Evolutionary conservation across 192 early-diverging fungal genomes (phyloP), one percentile per base, ranked within the genome.

Genomic region (Coemansia sp.): DNA sequence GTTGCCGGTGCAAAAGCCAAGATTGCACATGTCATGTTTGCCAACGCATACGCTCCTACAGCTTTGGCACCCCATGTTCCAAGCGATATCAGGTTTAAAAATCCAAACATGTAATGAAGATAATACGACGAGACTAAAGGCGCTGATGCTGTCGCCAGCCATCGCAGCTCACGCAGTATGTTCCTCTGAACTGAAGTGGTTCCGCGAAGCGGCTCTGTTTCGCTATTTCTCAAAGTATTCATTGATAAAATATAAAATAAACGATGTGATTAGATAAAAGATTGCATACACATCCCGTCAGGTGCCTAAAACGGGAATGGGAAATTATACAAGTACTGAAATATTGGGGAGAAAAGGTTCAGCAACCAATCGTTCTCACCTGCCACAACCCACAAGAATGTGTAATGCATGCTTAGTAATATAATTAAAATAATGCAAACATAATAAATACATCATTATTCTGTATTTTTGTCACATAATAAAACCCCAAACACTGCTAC

Each of bases 1-100:
- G 87, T 82, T n/a, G 85, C 86, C 38, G 91, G 80, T 14, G 86
- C 87, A 85, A 87, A 91, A 6, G 82, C 89, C 11, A 88, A 82
- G 15, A 93, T 85, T 15, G 85, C 76, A 17, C 87, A 88, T 50
- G 87, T 88, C 87, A 91, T 91, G 41, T 85, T 84, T 3, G 83
- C 88, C 23, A 92, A 67, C 0, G 91, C 86, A 6, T 88, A 84
- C 0, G 87, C 87, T 7, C 86, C 86, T 39, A 92, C 62, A 54
- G 90, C 86, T 45, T 78, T 67, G 15, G 83, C 62, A 22, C 85
- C 84, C 65, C 87, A 76, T 22, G 82, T 87, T 10, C 90, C 89
- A 14, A 90, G 76, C 2, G 85, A 84, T 50, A 90, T 67, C 22
- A 90, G 75, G 68, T 85, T 88, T 23, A 85, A 66, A 32, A 89